Conservation (phyloP, 768 basidiomycete genomes). For the Pleurotus eryngii region DNA sequence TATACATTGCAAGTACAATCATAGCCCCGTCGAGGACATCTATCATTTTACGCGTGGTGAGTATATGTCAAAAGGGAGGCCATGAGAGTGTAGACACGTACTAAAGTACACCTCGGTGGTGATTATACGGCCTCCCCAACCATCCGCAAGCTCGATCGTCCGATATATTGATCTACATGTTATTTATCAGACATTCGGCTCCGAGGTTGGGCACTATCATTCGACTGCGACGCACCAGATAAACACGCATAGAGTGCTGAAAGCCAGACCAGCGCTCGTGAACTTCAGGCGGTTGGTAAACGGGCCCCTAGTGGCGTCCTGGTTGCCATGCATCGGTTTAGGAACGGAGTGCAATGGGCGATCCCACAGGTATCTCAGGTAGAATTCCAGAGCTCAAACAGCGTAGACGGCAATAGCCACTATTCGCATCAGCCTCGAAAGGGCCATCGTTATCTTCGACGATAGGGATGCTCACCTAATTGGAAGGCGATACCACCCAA, state of each 20-base stretch:
- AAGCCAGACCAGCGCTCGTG: slow-evolving; percentile 32
- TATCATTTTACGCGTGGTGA: slow-evolving; percentile 13
- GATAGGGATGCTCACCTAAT: slow-evolving; percentile 29
- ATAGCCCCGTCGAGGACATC: slow-evolving; percentile 51
- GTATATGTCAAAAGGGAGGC: no score
- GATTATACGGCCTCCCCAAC: slow-evolving; percentile 51
- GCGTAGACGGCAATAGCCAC: slow-evolving; percentile 42
- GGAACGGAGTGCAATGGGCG: slow-evolving; percentile 24
- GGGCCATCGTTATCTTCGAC: background rate
- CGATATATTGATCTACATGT: slow-evolving; percentile 45
- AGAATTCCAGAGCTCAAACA: slow-evolving; percentile 40
- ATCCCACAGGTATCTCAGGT: slow-evolving; percentile 35
- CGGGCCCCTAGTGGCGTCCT: slow-evolving; percentile 1
- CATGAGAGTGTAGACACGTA: slow-evolving; percentile 7
- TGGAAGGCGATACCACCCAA: slow-evolving; percentile 63
- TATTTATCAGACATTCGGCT: background rate
- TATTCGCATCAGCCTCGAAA: slow-evolving; percentile 12
- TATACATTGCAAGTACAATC: slow-evolving; percentile 46
- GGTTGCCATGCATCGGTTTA: background rate
- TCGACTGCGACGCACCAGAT: slow-evolving; percentile 34
- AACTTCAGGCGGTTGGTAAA: slow-evolving; percentile 21
- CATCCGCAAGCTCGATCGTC: slow-evolving; percentile 46
- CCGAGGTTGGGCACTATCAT: no score
- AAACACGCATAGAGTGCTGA: slow-evolving; percentile 40
- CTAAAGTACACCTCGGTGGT: slow-evolving; percentile 46